These are phyloP conservation scores for Cladosporium sp. DNA, from an alignment of 2,329 filamentous ascomycete species.

Conservation along the genomic window DNA sequence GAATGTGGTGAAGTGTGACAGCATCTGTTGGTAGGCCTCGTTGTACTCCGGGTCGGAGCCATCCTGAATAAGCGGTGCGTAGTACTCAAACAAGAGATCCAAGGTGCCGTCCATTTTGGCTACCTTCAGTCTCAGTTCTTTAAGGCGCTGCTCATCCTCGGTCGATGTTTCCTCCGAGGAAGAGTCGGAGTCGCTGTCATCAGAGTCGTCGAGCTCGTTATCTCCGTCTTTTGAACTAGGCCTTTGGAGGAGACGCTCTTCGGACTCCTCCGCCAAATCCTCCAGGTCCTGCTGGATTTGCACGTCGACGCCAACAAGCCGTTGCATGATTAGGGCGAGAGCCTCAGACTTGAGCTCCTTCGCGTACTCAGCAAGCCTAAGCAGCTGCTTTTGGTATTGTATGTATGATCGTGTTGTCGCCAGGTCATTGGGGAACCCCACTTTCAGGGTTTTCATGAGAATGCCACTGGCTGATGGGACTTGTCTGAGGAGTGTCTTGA, in stretches of 20 bases:
- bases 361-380: constrained; percentile 70
- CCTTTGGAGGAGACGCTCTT: constrained; percentile 61
- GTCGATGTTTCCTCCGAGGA: constrained; percentile 55
- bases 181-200: constrained; percentile 62
- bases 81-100: constrained; percentile 79
- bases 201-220: constrained; percentile 42
- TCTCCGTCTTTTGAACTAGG: constrained; percentile 46
- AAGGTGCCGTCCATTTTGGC: constrained; percentile 88
- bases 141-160: constrained; percentile 55
- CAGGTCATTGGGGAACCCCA: constrained; percentile 36
- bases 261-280: constrained; percentile 82
- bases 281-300: constrained; percentile 92
- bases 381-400: constrained; percentile 79
- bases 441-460: constrained; percentile 48
- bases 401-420: constrained; percentile 75
- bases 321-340: constrained; percentile 74
- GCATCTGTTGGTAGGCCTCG: constrained; percentile 68
- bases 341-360: constrained; percentile 74
- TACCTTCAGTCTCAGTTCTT: constrained; percentile 71
- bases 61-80: constrained; percentile 64
- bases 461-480: constrained; percentile 72
- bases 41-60: constrained; percentile 64
- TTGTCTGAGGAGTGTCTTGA: constrained; percentile 71
- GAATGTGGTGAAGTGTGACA: constrained; percentile 79
- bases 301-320: constrained; percentile 88